A percentile compares a stretch with the other conserved stretches of the same genome.
Evolutionary conservation across 2,329 filamentous ascomycete species (phyloP).

Genomic region (Bipolaris sorokiniana): DNA sequence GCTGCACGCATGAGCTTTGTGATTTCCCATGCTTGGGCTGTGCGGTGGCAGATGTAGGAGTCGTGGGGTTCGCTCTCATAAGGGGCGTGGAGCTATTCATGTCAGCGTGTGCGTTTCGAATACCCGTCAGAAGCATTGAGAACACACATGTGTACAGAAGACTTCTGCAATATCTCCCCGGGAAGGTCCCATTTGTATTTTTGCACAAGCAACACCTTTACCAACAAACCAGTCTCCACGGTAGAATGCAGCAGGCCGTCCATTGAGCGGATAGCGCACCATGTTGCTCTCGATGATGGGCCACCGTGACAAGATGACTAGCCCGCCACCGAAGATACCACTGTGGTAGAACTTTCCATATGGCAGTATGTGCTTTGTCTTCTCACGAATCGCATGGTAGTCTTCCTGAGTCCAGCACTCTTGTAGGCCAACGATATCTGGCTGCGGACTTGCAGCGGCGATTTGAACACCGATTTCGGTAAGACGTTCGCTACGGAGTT

Average conservation of each 20-base stretch:
- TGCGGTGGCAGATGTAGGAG: slow-evolving; percentile 88
- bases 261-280: slow-evolving; percentile 87
- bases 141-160: slow-evolving; percentile 81
- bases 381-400: slow-evolving; percentile 76
- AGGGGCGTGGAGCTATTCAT: slow-evolving; percentile 72
- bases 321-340: slow-evolving; percentile 85
- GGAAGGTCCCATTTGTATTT: slow-evolving; percentile 72
- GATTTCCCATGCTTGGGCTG: slow-evolving; percentile 93
- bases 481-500: slow-evolving; percentile 77
- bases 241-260: slow-evolving; percentile 90
- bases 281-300: slow-evolving; percentile 89
- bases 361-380: slow-evolving; percentile 76
- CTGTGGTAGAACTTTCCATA: slow-evolving; percentile 92
- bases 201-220: slow-evolving; percentile 87
- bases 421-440: slow-evolving; percentile 90
- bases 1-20: slow-evolving; percentile 86
- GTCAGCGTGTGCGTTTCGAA: slow-evolving; percentile 47
- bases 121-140: background rate
- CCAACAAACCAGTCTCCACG: slow-evolving; percentile 96
- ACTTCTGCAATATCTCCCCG: slow-evolving; percentile 77
- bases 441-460: slow-evolving; percentile 68
- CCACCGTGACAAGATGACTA: slow-evolving; percentile 90
- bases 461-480: slow-evolving; percentile 83
- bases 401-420: slow-evolving; percentile 92
- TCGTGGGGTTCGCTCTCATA: slow-evolving; percentile 82